Conservation (phyloP, 2,329 filamentous ascomycete genomes). For the Coniochaeta sp. region DNA sequence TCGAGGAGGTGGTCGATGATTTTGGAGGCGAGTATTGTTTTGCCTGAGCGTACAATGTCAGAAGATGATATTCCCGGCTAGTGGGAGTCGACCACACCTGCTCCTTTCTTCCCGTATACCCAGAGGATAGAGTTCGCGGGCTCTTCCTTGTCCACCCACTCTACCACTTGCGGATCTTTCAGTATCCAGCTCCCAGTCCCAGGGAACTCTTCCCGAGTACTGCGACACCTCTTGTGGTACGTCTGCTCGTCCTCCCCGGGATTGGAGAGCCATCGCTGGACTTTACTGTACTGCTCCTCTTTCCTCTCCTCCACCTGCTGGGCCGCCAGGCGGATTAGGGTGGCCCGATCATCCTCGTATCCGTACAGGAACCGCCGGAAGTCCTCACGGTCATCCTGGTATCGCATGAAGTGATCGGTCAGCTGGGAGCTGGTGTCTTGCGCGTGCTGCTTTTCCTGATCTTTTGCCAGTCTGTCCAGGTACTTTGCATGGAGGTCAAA, state of each 20-base stretch:
- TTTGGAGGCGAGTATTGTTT: constrained; percentile 32
- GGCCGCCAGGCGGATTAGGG: neutral
- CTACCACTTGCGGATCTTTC: constrained; percentile 6
- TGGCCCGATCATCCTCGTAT: constrained; percentile 10
- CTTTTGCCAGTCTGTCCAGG: neutral
- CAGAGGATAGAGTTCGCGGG: constrained; percentile 20
- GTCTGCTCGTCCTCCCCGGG: constrained; percentile 6
- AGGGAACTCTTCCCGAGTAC: constrained; percentile 6
- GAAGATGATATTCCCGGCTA: neutral
- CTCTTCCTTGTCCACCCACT: constrained; percentile 14
- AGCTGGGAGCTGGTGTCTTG: constrained; percentile 5
- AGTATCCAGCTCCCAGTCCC: constrained; percentile 15
- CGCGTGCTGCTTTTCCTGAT: neutral
- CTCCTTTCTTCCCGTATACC: constrained; percentile 24
- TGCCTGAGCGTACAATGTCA: constrained; percentile 21
- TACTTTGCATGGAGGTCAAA: constrained; percentile 1
- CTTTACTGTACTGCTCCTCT: constrained; percentile 6
- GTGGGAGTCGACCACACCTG: constrained; percentile 20
- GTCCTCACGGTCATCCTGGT: constrained; percentile 7
- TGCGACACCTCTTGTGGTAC: constrained; percentile 8
- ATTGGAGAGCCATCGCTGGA: constrained; percentile 13
- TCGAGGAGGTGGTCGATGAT: constrained; percentile 24
- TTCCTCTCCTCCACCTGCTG: constrained; percentile 8
- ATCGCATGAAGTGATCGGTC: constrained; percentile 9
- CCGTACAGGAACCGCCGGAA: constrained; percentile 7